phyloP scores from a whole-genome alignment of 345 rosid genomes.

The Lumnitzera littorea region DNA sequence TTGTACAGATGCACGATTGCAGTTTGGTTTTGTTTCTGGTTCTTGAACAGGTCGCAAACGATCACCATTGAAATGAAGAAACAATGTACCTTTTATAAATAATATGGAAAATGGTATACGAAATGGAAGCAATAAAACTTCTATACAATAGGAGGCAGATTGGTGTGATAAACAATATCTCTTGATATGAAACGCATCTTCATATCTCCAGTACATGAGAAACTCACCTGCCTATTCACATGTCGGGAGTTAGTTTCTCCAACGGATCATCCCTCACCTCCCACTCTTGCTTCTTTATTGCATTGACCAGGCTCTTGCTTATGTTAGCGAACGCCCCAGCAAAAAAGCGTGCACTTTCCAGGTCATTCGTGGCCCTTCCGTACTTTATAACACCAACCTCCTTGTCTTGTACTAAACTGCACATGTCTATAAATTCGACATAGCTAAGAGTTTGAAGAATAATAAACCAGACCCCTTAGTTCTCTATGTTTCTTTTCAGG shows the following conservation, averaged over 20 bases:
- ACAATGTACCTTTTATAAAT: no score
- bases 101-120: no score
- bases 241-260: constrained; percentile 13
- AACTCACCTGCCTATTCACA: constrained; percentile 36
- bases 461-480: no score
- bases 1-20: no score
- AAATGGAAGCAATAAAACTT: no score
- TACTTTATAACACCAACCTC: constrained; percentile 2
- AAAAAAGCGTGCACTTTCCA: constrained; percentile 9
- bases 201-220: constrained; percentile 20
- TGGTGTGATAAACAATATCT: no score
- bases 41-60: no score
- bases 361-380: neutral
- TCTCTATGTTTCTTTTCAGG: neutral
- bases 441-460: no score
- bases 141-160: no score
- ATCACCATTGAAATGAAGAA: no score
- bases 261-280: constrained; percentile 4
- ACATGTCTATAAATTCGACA: neutral
- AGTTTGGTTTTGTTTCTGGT: no score
- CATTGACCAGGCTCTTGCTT: constrained; percentile 33
- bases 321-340: constrained; percentile 2
- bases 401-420: neutral
- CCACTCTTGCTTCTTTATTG: constrained; percentile 15
- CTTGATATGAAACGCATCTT: neutral